These are phyloP conservation scores for Russula vinacea DNA, from an alignment of 768 basidiomycete species.

Conservation along the genomic window DNA sequence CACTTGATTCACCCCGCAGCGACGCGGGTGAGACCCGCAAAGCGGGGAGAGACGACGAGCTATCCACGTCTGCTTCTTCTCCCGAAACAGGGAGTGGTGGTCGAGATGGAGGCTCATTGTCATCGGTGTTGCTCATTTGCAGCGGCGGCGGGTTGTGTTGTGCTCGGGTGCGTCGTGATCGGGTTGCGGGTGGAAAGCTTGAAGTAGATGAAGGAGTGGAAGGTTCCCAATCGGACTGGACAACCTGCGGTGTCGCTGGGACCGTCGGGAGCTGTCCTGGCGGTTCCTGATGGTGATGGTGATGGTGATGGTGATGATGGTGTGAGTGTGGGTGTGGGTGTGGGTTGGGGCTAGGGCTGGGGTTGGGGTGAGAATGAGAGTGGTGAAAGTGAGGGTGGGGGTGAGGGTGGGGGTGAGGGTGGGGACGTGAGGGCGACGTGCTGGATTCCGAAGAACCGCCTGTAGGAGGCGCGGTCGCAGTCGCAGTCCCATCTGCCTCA, in stretches of 20 bases:
- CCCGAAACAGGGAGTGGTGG: neutral
- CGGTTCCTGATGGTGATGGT: neutral
- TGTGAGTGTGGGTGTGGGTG: neutral
- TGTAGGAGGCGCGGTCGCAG: neutral
- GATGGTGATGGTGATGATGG: neutral
- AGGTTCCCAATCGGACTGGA: conserved; percentile 1
- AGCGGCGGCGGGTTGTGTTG: neutral
- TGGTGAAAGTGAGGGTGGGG: neutral
- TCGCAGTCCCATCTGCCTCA: neutral
- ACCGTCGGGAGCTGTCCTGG: conserved; percentile 8
- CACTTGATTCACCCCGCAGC: neutral
- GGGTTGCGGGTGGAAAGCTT: conserved; percentile 1
- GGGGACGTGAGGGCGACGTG: neutral
- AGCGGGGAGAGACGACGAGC: conserved; percentile 2
- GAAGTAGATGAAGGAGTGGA: conserved; percentile 11
- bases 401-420: neutral
- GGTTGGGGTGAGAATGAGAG: neutral
- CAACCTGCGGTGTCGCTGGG: conserved; percentile 3
- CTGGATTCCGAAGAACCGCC: neutral
- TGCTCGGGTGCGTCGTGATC: neutral
- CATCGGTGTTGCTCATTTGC: neutral
- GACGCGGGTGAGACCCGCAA: conserved; percentile 18
- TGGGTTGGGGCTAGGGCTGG: too few relatives aligned
- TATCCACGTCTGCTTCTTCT: neutral
- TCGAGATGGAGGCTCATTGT: neutral